Percentiles rank a stretch among this genome's conserved stretches.
Conservation (phyloP, 768 basidiomycete genomes). For the Phaeolepiota aurea region DNA sequence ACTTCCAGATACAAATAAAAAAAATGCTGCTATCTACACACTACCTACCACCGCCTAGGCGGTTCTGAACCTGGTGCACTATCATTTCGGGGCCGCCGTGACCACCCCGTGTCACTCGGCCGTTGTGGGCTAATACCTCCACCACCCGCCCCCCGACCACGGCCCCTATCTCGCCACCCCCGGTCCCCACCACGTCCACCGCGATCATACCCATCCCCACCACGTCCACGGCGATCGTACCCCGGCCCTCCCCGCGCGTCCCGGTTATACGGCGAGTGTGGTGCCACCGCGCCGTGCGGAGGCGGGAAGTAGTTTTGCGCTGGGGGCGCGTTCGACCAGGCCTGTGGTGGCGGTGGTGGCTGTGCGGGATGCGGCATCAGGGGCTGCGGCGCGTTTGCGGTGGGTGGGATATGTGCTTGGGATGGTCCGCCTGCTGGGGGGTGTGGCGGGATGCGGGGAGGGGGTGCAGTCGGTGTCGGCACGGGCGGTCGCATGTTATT, state of each 20-base stretch:
- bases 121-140: constrained; percentile 21
- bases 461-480: constrained; percentile 15
- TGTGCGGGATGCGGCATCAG: constrained; percentile 12
- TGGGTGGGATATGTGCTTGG: constrained; percentile 11
- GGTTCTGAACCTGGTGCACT: constrained; percentile 8
- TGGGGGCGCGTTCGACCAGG: background rate
- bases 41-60: constrained; percentile 1
- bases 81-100: constrained; percentile 31
- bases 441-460: constrained; percentile 12
- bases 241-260: background rate
- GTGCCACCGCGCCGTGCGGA: constrained; percentile 3
- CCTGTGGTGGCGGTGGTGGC: background rate
- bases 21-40: too few relatives aligned
- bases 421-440: constrained; percentile 8
- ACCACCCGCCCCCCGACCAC: constrained; percentile 23
- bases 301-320: constrained; percentile 1
- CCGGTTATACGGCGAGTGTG: constrained; percentile 7
- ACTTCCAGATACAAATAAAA: too few relatives aligned
- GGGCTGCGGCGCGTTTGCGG: constrained; percentile 4
- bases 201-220: constrained; percentile 16
- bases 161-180: constrained; percentile 20
- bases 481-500: constrained; percentile 13
- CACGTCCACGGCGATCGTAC: constrained; percentile 5
- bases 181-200: constrained; percentile 26
- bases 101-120: constrained; percentile 54